Evolutionary conservation across 768 basidiomycete species (phyloP), one percentile per base, ranked within the genome.

Genomic region (Sarcodon sp.): DNA sequence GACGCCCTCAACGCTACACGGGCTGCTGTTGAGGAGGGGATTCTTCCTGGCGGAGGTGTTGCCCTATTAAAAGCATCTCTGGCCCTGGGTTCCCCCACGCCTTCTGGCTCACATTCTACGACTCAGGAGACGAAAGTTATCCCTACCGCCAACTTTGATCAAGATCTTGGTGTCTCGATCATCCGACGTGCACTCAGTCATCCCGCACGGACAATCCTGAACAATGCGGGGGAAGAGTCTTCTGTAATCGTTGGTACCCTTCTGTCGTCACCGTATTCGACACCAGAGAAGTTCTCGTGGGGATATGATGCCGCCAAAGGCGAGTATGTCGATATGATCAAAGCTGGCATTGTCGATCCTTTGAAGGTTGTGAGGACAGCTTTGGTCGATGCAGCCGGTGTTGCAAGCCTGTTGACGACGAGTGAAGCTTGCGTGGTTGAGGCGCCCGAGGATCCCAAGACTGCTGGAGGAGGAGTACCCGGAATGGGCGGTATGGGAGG

Each of bases 1-100:
- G 91, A 94, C 61, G 93, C 93, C 1, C 75, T 97, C 43, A 96
- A 96, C 64, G 92, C 93, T n/a, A 98, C 94, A 4, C 85, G 94
- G 36, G 94, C 94, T 21, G 92, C 94, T 41, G 94, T 98, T 32
- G 94, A 97, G 69, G 93, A 99, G 66, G 94, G 94, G 61, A 96
- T 97, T 59, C 83, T 98, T 33, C 94, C 94, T 46, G 94, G 94
- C 39, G 94, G 94, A 59, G 93, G 93, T 64, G 82, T 89, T 33
- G 93, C 94, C 27, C 77, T 96, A 18, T 77, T 96, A 60, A 90
- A 91, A 66, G 87, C 89, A 3, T 79, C 77, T 21, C 70, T 85
- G 35, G 72, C 83, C 50, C 79, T 92, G 43, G 54, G 76, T 9
- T 80, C 81, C 38, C 54, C 53, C 37, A 51, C 59, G 34, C 59